Evolutionary conservation across 2,329 filamentous ascomycete species (phyloP).

Genomic region (Fusarium penzigii): DNA sequence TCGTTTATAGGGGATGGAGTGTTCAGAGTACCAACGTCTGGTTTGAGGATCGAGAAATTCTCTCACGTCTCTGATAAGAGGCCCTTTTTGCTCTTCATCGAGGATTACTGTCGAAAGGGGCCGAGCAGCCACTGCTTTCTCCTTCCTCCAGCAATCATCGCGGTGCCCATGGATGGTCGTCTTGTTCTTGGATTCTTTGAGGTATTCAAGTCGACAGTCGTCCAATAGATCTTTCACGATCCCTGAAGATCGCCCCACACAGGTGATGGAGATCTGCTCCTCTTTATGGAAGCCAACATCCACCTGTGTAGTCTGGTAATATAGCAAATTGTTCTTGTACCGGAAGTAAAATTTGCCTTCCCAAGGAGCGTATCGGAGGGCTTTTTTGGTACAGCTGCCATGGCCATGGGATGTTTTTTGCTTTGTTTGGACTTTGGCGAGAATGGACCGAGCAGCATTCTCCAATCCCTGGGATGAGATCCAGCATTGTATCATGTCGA

Average conservation of each 20-base stretch:
- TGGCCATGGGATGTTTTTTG: neutral
- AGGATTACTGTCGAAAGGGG: neutral
- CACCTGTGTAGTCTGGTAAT: conserved; percentile 6
- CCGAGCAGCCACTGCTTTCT: no score
- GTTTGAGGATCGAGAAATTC: neutral
- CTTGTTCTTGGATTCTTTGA: no score
- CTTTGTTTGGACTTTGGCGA: neutral
- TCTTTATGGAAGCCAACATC: conserved; percentile 3
- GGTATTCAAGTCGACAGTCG: neutral
- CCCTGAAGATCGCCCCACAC: neutral
- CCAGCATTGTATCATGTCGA: neutral
- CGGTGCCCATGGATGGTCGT: no score
- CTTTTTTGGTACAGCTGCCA: conserved; percentile 2
- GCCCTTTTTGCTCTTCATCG: neutral
- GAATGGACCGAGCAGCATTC: neutral
- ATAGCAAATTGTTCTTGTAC: conserved; percentile 13
- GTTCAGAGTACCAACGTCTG: conserved; percentile 33
- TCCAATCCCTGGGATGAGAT: neutral
- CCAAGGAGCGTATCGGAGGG: conserved; percentile 8
- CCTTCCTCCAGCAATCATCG: no score
- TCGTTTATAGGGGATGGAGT: conserved; percentile 18
- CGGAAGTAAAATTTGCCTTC: conserved; percentile 9
- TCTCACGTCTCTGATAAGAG: neutral
- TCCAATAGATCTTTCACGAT: conserved; percentile 18
- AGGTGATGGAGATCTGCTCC: conserved; percentile 2